A percentile compares a stretch with the other conserved stretches of the same genome.
phyloP scores from a whole-genome alignment of 306 rosid species.

The Neltuma alba region DNA sequence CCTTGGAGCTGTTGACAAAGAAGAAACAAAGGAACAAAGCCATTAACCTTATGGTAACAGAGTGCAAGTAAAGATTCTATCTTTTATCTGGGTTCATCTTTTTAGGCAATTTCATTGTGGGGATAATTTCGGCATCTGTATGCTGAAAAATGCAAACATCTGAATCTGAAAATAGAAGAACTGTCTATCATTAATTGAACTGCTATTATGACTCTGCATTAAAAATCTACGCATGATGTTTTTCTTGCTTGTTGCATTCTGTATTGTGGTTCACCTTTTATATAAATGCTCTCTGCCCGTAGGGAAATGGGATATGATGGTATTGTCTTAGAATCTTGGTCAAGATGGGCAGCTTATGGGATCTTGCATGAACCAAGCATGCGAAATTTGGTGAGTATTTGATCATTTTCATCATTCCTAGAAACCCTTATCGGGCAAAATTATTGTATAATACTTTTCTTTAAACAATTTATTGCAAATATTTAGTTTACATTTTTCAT shows the following conservation, averaged over 20 bases:
- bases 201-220: neutral
- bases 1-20: constrained; percentile 68
- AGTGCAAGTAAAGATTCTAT: constrained; percentile 76
- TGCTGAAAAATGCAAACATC: constrained; percentile 14
- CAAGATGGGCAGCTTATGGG: constrained; percentile 90
- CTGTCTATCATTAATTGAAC: neutral
- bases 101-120: constrained; percentile 8
- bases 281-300: constrained; percentile 31
- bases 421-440: neutral
- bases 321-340: constrained; percentile 91
- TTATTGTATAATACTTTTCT: constrained; percentile 26
- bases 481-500: neutral
- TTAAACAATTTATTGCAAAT: neutral
- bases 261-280: constrained; percentile 27
- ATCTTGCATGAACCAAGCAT: constrained; percentile 73
- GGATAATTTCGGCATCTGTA: constrained; percentile 9
- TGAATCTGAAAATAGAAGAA: neutral
- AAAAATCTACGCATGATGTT: constrained; percentile 1
- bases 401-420: constrained; percentile 14
- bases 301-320: constrained; percentile 97
- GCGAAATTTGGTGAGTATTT: constrained; percentile 67
- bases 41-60: constrained; percentile 71
- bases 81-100: neutral
- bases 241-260: constrained; percentile 17
- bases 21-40: constrained; percentile 75